Evolutionary conservation across 179 eudicot species (phyloP).

Genomic region (Pouteria campechiana): DNA sequence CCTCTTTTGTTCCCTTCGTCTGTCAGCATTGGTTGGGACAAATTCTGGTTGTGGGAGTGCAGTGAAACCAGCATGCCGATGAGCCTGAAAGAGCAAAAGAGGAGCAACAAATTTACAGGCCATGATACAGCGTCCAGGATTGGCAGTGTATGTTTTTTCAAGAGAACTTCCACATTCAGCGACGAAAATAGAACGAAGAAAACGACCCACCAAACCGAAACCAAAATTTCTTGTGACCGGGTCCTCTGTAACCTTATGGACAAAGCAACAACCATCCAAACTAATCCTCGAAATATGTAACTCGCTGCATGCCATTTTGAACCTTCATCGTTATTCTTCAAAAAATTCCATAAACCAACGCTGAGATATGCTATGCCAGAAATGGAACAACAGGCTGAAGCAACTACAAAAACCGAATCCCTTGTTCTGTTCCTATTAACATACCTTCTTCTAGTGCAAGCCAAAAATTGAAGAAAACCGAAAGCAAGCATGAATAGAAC

Average conservation of each 20-base stretch:
- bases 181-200: constrained; percentile 33
- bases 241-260: constrained; percentile 26
- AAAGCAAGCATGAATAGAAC: constrained; percentile 18
- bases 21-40: constrained; percentile 32
- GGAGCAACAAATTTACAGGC: constrained; percentile 35
- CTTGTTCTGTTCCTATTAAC: constrained; percentile 4
- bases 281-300: constrained; percentile 16
- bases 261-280: constrained; percentile 26
- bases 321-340: no score
- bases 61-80: constrained; percentile 5
- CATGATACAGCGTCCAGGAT: constrained; percentile 27
- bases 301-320: no score
- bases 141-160: constrained; percentile 5
- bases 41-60: background rate
- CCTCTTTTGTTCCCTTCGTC: constrained; percentile 12
- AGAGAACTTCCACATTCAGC: constrained; percentile 16
- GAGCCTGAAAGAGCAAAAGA: constrained; percentile 30
- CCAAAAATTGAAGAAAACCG: constrained; percentile 9
- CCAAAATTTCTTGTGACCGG: constrained; percentile 20
- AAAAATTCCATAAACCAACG: constrained; percentile 16
- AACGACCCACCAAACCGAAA: constrained; percentile 41
- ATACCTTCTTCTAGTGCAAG: constrained; percentile 3
- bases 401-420: constrained; percentile 12
- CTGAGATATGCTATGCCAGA: constrained; percentile 22
- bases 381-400: constrained; percentile 28